These are phyloP conservation scores for Hymenoscyphus infarciens DNA, from an alignment of 2,329 filamentous ascomycete genomes.

Conservation along the genomic window DNA sequence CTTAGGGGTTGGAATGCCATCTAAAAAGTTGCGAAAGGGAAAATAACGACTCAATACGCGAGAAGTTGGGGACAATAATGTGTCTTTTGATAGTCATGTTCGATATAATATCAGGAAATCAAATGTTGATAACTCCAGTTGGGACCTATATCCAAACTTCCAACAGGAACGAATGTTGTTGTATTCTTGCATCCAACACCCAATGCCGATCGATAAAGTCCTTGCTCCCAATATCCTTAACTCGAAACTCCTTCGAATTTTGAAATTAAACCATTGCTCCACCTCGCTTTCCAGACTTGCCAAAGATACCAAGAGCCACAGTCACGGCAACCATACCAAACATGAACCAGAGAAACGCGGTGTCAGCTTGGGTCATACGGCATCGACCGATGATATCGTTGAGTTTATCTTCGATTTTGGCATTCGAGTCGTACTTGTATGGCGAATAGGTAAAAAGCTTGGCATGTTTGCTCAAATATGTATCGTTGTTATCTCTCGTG, in stretches of 20 bases:
- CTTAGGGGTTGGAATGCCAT: not conserved
- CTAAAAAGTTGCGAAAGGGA: not conserved
- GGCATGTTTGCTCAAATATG: slow-evolving; percentile 10
- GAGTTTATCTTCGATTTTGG: too few relatives aligned
- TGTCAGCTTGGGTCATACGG: slow-evolving; percentile 24
- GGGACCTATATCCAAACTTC: not conserved
- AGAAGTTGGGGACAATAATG: not conserved
- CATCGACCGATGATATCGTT: slow-evolving; percentile 22
- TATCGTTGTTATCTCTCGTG: not conserved
- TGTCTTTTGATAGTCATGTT: not conserved
- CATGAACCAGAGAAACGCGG: slow-evolving; percentile 29
- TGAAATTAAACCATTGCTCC: slow-evolving; percentile 18
- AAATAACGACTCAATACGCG: not conserved
- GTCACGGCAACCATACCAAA: slow-evolving; percentile 23
- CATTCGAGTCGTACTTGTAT: too few relatives aligned
- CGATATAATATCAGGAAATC: not conserved
- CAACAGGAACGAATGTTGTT: not conserved
- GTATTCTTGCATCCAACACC: not conserved
- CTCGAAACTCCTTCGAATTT: not conserved
- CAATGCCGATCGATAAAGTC: not conserved
- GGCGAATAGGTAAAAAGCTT: slow-evolving; percentile 17
- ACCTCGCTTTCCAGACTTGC: slow-evolving; percentile 21
- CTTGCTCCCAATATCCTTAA: not conserved
- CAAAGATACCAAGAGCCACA: slow-evolving; percentile 17
- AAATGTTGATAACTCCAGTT: not conserved